Evolutionary conservation across 2,329 filamentous ascomycete species (phyloP), one percentile per base, ranked within the genome.

Genomic region (Grosmannia huntii): DNA sequence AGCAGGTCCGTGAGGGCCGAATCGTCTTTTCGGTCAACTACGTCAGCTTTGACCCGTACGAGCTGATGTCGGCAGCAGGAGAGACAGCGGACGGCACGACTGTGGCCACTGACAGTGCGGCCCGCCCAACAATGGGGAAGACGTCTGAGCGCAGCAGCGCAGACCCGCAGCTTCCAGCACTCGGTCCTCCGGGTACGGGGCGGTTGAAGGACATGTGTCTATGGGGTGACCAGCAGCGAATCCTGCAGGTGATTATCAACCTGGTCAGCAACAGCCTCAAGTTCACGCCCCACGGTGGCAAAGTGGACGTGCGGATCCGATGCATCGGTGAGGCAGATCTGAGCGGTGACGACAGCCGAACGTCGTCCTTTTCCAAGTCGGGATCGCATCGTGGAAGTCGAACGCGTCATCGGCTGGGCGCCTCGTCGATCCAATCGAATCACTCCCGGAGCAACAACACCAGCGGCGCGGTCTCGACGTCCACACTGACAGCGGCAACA

Each of bases 181-280:
- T 85, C 19, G 86, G 85, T 0, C 86, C 85, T 1, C 74, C 76
- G 33, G 86, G 86, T 5, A 76, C 81, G 4, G 86, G 86, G 11
- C 77, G 85, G 21, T 70, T 95, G 27, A 89, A 87, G 67, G 89
- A 95, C 62, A 91, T 95, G 85, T 85, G 87, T 55, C 75, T 96
- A 1, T 94, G 89, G 83, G 91, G 91, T n/a, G 91, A 96, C 65
- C 87, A 94, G 64, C 90, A 96, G 66, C 80, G 91, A 51, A 94
- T 96, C 46, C 73, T 95, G 28, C 91, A 96, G 68, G 87, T 96
- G n/a, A 82, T 96, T 53, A 96, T 95, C 74, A 95, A 95, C 67
- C 76, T 96, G 36, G 89, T 95, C 53, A 91, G 87, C 70, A 96
- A 96, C 72, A 89, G 87, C 68, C 74, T 96, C 50, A 96, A 96